phyloP scores from a whole-genome alignment of 768 basidiomycete species.

The Rubroboletus satanas region DNA sequence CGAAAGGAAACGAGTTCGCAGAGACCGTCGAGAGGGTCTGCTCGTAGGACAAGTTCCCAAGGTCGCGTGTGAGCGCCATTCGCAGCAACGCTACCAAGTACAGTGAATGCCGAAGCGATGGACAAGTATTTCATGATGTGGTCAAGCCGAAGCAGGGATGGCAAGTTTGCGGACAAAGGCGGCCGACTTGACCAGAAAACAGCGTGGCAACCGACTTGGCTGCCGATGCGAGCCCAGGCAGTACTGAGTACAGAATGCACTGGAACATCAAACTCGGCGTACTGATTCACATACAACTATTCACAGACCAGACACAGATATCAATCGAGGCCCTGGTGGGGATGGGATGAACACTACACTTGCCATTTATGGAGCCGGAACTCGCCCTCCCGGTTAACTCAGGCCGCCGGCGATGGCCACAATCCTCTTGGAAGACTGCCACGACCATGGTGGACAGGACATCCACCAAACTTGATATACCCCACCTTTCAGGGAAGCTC shows the following conservation, averaged over 20 bases:
- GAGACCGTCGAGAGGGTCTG: constrained; percentile 13
- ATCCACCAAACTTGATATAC: constrained; percentile 52
- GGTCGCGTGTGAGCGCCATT: constrained; percentile 71
- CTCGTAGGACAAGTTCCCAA: constrained; percentile 41
- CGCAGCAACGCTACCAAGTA: constrained; percentile 2
- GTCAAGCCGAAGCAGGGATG: neutral
- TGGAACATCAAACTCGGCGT: neutral
- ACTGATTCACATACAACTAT: neutral
- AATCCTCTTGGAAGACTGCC: constrained; percentile 6
- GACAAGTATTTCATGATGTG: constrained; percentile 14
- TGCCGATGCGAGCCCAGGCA: neutral
- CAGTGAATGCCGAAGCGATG: neutral
- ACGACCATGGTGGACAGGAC: constrained; percentile 22
- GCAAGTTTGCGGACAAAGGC: neutral
- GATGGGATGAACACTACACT: constrained; percentile 17
- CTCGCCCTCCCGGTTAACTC: neutral
- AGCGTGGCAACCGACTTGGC: neutral
- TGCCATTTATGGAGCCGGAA: constrained; percentile 24
- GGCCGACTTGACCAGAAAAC: constrained; percentile 1
- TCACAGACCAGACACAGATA: neutral
- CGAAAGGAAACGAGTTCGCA: constrained; percentile 21
- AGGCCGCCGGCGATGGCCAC: neutral
- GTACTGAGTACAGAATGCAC: neutral
- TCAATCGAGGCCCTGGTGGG: neutral
- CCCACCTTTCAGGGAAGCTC: constrained; percentile 45